Evolutionary conservation across 2,329 filamentous ascomycete genomes (phyloP).

Genomic region (Fusarium heterosporum): DNA sequence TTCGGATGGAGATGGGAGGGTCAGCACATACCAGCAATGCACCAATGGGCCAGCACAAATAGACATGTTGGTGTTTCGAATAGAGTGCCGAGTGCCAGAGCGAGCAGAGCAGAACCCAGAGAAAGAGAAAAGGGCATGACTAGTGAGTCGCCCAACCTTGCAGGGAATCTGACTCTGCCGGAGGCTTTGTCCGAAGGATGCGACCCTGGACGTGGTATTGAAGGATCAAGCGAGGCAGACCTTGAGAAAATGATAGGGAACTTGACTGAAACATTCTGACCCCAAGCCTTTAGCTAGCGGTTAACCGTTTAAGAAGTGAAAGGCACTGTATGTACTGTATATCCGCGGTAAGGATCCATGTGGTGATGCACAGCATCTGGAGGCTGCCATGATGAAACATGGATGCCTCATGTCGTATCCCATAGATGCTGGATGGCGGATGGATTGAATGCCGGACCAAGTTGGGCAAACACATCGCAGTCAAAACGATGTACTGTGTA

Average conservation of each 20-base stretch:
- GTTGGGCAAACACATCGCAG: constrained; percentile 26
- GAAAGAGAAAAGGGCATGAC: constrained; percentile 13
- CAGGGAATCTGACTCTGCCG: constrained; percentile 22
- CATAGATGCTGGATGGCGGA: constrained; percentile 8
- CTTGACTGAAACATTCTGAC: constrained; percentile 29
- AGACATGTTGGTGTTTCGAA: neutral
- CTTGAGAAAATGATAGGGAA: constrained; percentile 7
- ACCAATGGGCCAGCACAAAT: neutral
- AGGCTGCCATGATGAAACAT: constrained; percentile 26
- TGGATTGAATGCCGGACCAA: constrained; percentile 9
- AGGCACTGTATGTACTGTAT: neutral
- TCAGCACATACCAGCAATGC: neutral
- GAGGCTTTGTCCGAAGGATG: constrained; percentile 22
- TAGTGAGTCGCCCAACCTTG: constrained; percentile 4
- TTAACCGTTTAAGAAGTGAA: neutral
- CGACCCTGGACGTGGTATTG: constrained; percentile 20
- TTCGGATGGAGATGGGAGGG: neutral
- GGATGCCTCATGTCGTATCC: constrained; percentile 21
- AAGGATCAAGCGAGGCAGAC: constrained; percentile 8
- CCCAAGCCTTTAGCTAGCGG: constrained; percentile 2
- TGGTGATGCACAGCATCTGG: constrained; percentile 14
- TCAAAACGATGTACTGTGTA: neutral
- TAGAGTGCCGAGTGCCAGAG: too few relatives aligned
- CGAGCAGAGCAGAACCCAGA: too few relatives aligned
- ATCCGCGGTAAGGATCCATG: neutral